A percentile compares a stretch with the other conserved stretches of the same genome.
These are phyloP conservation scores for Psilocybe cyanescens DNA, from an alignment of 768 basidiomycete species.

Conservation along the genomic window DNA sequence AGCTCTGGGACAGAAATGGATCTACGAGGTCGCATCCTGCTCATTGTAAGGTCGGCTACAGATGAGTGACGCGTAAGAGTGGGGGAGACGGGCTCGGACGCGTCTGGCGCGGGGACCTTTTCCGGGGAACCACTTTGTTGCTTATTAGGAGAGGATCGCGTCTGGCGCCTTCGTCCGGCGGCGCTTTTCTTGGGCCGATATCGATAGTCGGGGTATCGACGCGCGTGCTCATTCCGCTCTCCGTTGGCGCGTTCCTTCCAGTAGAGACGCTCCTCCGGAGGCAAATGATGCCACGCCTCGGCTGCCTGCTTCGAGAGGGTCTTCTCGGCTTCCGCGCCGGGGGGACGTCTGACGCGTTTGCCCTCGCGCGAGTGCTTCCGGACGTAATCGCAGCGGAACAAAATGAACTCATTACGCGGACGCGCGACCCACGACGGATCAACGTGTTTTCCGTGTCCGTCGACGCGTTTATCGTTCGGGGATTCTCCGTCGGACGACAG, in stretches of 20 bases:
- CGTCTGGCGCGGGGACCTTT: not conserved
- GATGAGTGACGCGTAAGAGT: slow-evolving; percentile 4
- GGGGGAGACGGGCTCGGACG: not conserved
- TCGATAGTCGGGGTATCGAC: slow-evolving; percentile 63
- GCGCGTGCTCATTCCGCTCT: slow-evolving; percentile 61
- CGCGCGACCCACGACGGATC: slow-evolving; percentile 68
- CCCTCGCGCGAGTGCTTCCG: slow-evolving; percentile 45
- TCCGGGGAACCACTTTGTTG: not conserved
- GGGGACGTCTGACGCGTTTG: slow-evolving; percentile 36
- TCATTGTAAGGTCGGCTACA: not conserved
- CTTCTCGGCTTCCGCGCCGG: slow-evolving; percentile 45
- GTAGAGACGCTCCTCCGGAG: slow-evolving; percentile 46
- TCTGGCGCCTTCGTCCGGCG: slow-evolving; percentile 27
- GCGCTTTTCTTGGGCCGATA: slow-evolving; percentile 58
- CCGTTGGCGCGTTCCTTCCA: slow-evolving; percentile 57
- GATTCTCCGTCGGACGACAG: slow-evolving; percentile 25
- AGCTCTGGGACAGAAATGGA: slow-evolving; percentile 36
- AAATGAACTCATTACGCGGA: slow-evolving; percentile 73
- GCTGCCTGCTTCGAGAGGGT: slow-evolving; percentile 79
- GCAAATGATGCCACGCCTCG: slow-evolving; percentile 71
- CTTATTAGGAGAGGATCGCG: slow-evolving; percentile 20
- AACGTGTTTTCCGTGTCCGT: slow-evolving; percentile 28
- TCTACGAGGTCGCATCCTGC: slow-evolving; percentile 24
- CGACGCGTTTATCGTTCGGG: slow-evolving; percentile 13
- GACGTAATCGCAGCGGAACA: slow-evolving; percentile 72